phyloP scores from a whole-genome alignment of 352 stramenopile species.

The Globisporangium ultimum region DNA sequence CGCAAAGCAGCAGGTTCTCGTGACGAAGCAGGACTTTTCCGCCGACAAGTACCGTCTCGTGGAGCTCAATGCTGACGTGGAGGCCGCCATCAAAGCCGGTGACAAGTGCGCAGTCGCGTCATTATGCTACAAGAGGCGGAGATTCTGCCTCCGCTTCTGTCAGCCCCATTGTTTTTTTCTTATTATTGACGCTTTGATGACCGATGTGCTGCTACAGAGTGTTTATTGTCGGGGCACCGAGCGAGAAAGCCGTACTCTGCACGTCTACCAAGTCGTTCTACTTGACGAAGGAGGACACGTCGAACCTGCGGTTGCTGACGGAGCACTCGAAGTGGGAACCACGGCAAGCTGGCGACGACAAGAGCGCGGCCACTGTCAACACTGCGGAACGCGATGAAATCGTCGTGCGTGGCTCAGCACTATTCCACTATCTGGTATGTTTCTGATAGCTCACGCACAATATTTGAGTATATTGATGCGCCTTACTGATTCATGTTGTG shows the following conservation, averaged over 20 bases:
- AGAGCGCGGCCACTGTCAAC: constrained; percentile 2
- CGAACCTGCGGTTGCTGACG: constrained; percentile 73
- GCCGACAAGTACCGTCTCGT: constrained; percentile 54
- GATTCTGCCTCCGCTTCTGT: too few relatives aligned
- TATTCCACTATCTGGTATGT: constrained; percentile 66
- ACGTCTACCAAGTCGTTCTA: constrained; percentile 66
- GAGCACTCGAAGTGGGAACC: constrained; percentile 48
- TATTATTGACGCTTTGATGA: background rate
- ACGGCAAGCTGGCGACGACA: constrained; percentile 14
- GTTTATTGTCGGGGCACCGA: constrained; percentile 56
- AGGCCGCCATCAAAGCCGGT: constrained; percentile 43
- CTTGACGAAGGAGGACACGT: constrained; percentile 79
- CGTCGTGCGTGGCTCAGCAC: constrained; percentile 45
- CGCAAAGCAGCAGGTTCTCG: constrained; percentile 25
- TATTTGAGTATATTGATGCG: background rate
- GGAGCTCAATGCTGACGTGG: constrained; percentile 64
- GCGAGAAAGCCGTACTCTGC: constrained; percentile 66
- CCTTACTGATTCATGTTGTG: too few relatives aligned
- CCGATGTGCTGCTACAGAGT: constrained; percentile 24
- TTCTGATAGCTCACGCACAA: background rate
- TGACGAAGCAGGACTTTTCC: constrained; percentile 51
- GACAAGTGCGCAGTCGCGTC: constrained; percentile 29
- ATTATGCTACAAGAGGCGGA: too few relatives aligned
- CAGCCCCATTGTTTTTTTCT: background rate
- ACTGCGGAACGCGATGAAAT: constrained; percentile 22